Evolutionary conservation across 257 asterid species (phyloP).

Genomic region (Nicotiana noctiflora): DNA sequence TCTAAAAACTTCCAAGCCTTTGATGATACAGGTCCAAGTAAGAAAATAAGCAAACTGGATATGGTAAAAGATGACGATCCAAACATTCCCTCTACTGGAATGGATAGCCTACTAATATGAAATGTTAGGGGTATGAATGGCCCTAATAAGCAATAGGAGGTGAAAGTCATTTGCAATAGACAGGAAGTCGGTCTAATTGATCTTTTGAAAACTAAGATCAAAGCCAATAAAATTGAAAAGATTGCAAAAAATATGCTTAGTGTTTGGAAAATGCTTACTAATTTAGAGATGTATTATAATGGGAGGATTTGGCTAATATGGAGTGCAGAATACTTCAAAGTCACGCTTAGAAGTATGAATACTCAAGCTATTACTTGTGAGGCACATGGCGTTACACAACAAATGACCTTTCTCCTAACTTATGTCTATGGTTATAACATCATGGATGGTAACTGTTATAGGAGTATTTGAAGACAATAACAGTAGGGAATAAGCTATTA

Average conservation of each 20-base stretch:
- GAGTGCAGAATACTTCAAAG: neutral
- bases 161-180: neutral
- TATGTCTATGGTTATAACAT: too few species aligned
- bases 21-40: neutral
- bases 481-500: too few species aligned
- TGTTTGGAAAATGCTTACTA: neutral
- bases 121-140: neutral
- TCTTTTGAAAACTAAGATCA: neutral
- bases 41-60: too few species aligned
- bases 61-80: too few species aligned
- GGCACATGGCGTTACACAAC: neutral
- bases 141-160: neutral
- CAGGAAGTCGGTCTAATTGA: too few species aligned
- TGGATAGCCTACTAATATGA: neutral
- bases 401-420: neutral
- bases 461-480: too few species aligned
- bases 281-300: neutral
- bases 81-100: too few species aligned
- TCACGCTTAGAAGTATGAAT: too few species aligned
- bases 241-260: neutral
- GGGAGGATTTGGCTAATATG: neutral
- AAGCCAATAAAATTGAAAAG: too few species aligned
- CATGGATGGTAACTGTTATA: too few species aligned
- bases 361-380: neutral
- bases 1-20: too few species aligned